These are phyloP conservation scores for Pistacia integerrima DNA, from an alignment of 345 rosid species.

Conservation along the genomic window DNA sequence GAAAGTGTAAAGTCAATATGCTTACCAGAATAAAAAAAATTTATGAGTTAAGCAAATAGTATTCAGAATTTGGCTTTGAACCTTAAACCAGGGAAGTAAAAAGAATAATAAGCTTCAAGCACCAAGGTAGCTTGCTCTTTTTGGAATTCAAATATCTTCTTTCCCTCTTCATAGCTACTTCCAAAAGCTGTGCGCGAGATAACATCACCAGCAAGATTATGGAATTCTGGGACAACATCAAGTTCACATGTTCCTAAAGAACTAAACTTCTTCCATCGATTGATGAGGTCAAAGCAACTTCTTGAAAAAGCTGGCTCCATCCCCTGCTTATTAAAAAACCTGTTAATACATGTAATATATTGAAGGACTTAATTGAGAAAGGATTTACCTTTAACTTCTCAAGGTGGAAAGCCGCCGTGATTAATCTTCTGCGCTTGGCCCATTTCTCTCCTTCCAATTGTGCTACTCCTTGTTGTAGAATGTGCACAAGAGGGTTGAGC, in stretches of 20 bases:
- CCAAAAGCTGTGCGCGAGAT: constrained; percentile 34
- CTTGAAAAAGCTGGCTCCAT: constrained; percentile 25
- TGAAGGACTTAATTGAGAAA: neutral
- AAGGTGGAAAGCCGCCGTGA: constrained; percentile 27
- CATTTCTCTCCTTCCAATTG: constrained; percentile 32
- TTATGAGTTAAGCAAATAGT: neutral
- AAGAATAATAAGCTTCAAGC: neutral
- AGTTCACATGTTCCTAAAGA: constrained; percentile 18
- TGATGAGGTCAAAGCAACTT: constrained; percentile 18
- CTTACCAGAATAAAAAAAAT: neutral
- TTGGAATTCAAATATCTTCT: constrained; percentile 27
- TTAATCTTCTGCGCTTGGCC: constrained; percentile 29
- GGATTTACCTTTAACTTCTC: constrained; percentile 24
- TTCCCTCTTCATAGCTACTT: constrained; percentile 35
- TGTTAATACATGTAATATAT: neutral
- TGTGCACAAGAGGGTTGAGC: constrained; percentile 21
- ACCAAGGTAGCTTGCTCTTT: constrained; percentile 23
- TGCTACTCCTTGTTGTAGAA: constrained; percentile 21
- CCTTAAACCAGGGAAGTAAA: constrained; percentile 32
- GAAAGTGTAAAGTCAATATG: neutral
- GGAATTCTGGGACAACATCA: constrained; percentile 21
- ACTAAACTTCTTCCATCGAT: constrained; percentile 11
- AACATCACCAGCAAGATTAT: constrained; percentile 19
- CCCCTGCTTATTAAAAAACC: neutral
- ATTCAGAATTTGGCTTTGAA: neutral